Base-by-base conservation (phyloP, 257 asterid genomes). In the Buddleja alternifolia region DNA sequence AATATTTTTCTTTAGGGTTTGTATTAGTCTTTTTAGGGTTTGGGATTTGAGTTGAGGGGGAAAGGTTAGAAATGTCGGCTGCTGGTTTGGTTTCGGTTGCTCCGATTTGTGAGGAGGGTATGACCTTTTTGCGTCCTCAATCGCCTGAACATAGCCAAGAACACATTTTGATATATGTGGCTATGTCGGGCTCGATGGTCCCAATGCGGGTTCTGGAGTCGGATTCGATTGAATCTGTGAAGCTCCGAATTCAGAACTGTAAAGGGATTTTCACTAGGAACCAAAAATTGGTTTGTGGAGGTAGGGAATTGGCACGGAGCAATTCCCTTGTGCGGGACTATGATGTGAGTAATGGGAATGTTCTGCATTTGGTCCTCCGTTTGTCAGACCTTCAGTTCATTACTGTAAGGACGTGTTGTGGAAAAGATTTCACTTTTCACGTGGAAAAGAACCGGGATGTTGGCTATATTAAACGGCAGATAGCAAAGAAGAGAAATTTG, bases 261-360 rank as follows among this genome's bases (percentile, higher is more conserved):
- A 86, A 83, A 66, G 98, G 98, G 69, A 84, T 87, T 66, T 81
- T 86, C 71, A 82, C 84, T 56, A 80, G 85, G 74, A 87, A 83
- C 23, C 97, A 88, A 25, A 89, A 89, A 77, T 75, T 92, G 86
- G 95, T 92, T 7, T 86, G 87, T 66, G 81, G 91, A 11, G 98
- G 98, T 58, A 80, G 95, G 51, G 97, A 87, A 76, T 74, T 92
- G 78, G 82, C 96, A 10, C 63, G 95, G 71, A 86, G 93, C 74
- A 86, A 84, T 62, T 92, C 96, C 72, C 88, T 77, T 1, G 83
- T 92, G 52, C 71, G 85, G 51, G 98, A 92, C 58, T 92, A 92
- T 70, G 96, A 92, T 3, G 87, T 92, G 63, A 72, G 77, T 6
- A 85, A 92, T 65, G 98, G 98, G 8, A 87, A 87, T 66, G 85